phyloP scores from a whole-genome alignment of 164 flowering plant genomes.

The Vitis labrusca region DNA sequence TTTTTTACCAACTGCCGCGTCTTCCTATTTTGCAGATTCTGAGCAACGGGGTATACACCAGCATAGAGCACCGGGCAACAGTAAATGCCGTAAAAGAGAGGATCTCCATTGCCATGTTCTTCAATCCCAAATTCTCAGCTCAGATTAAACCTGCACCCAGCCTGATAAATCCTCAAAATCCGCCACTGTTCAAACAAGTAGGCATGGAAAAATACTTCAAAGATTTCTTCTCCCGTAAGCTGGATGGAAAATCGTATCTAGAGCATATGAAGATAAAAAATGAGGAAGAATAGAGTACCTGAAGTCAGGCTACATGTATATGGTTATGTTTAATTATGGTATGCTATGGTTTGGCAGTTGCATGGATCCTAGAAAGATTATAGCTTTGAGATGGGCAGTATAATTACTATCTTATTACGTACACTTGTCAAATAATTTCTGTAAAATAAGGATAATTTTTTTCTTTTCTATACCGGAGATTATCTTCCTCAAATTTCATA shows the following conservation, averaged over 20 bases:
- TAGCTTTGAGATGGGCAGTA: too few species aligned
- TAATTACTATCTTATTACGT: too few species aligned
- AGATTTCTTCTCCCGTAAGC: conserved; percentile 17
- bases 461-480: too few species aligned
- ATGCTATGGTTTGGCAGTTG: too few species aligned
- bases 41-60: conserved; percentile 39
- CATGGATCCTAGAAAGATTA: too few species aligned
- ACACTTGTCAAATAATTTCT: too few species aligned
- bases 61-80: conserved; percentile 38
- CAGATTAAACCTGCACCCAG: conserved; percentile 27
- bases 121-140: conserved; percentile 27
- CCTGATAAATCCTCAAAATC: conserved; percentile 22
- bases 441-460: too few species aligned
- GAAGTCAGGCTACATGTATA: neutral
- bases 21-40: conserved; percentile 24
- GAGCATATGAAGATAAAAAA: conserved; percentile 28
- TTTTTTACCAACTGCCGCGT: too few species aligned
- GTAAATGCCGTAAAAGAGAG: conserved; percentile 36
- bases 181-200: conserved; percentile 22
- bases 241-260: conserved; percentile 28
- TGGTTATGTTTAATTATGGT: neutral
- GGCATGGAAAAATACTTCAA: conserved; percentile 24
- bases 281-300: conserved; percentile 12
- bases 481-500: too few species aligned
- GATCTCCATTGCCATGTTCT: conserved; percentile 38